Evolutionary conservation across 768 basidiomycete genomes (phyloP).

Genomic region (Amanita jacksonii): DNA sequence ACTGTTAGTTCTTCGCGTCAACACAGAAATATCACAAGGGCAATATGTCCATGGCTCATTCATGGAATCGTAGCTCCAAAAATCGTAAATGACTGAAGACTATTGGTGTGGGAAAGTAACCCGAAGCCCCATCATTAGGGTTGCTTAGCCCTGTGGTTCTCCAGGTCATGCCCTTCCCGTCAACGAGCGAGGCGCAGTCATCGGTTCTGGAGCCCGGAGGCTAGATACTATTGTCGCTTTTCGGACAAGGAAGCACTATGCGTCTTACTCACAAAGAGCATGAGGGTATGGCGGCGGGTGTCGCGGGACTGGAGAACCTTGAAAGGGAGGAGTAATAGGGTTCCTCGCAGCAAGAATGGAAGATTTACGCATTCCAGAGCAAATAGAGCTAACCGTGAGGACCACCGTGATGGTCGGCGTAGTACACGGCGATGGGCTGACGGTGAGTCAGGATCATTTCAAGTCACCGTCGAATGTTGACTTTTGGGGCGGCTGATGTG

Average conservation of each 20-base stretch:
- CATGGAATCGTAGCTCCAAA: too few relatives aligned
- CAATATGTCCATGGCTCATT: too few relatives aligned
- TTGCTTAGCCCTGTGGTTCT: too few relatives aligned
- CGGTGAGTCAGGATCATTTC: conserved; percentile 23
- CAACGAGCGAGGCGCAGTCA: conserved; percentile 9
- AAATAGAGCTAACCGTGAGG: conserved; percentile 47
- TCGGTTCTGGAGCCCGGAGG: conserved; percentile 11
- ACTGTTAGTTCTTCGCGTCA: too few relatives aligned
- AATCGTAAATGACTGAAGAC: too few relatives aligned
- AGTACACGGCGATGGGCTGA: conserved; percentile 65
- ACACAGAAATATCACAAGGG: too few relatives aligned
- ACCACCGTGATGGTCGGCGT: conserved; percentile 61
- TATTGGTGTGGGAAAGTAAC: too few relatives aligned
- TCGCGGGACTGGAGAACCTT: conserved; percentile 38
- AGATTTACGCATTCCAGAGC: conserved; percentile 47
- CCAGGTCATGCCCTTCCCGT: too few relatives aligned
- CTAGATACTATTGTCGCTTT: conserved; percentile 50
- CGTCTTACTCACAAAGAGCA: conserved; percentile 39
- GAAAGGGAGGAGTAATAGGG: conserved; percentile 42
- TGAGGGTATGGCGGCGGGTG: conserved; percentile 33
- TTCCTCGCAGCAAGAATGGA: conserved; percentile 33
- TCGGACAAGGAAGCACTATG: conserved; percentile 38
- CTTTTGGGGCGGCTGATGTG: conserved; percentile 1
- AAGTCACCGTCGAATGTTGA: not conserved
- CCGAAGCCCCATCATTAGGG: too few relatives aligned